These are phyloP conservation scores for Candida piceae DNA, from an alignment of 805 yeast species.

Conservation along the genomic window DNA sequence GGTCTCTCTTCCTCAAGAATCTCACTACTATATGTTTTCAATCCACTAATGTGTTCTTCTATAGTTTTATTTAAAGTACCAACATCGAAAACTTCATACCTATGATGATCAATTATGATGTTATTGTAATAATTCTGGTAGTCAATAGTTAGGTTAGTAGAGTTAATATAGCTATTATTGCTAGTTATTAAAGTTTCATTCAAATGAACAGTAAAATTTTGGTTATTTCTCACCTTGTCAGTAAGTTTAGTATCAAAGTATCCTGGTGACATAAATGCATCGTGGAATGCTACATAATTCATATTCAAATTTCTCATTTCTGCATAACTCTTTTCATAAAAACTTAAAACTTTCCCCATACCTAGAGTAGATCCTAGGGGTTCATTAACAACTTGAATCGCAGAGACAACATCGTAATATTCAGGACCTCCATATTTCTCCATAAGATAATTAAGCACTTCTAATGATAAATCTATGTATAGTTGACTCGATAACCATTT, in stretches of 20 bases:
- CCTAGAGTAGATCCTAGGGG: conserved; percentile 55
- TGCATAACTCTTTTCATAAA: conserved; percentile 38
- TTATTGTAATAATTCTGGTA: conserved; percentile 43
- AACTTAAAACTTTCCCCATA: conserved; percentile 36
- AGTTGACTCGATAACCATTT: conserved; percentile 37
- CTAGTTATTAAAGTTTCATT: background rate
- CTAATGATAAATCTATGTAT: conserved; percentile 43
- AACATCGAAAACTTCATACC: conserved; percentile 81
- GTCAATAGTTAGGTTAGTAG: conserved; percentile 3
- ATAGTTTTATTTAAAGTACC: conserved; percentile 51
- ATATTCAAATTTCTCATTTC: conserved; percentile 35
- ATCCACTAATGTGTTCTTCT: conserved; percentile 55
- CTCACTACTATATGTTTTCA: conserved; percentile 45
- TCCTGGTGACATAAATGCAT: conserved; percentile 54
- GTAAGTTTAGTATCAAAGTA: conserved; percentile 49
- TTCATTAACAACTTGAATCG: conserved; percentile 68
- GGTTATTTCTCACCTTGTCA: conserved; percentile 9
- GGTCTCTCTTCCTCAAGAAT: conserved; percentile 38
- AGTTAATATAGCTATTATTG: conserved; percentile 7
- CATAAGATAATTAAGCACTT: conserved; percentile 45
- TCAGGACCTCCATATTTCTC: conserved; percentile 45
- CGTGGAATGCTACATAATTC: conserved; percentile 53
- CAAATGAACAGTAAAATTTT: conserved; percentile 7
- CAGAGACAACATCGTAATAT: conserved; percentile 55
- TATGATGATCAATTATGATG: conserved; percentile 82